Base-by-base conservation (phyloP, 129 eudicot genomes). In the Centella asiatica region DNA sequence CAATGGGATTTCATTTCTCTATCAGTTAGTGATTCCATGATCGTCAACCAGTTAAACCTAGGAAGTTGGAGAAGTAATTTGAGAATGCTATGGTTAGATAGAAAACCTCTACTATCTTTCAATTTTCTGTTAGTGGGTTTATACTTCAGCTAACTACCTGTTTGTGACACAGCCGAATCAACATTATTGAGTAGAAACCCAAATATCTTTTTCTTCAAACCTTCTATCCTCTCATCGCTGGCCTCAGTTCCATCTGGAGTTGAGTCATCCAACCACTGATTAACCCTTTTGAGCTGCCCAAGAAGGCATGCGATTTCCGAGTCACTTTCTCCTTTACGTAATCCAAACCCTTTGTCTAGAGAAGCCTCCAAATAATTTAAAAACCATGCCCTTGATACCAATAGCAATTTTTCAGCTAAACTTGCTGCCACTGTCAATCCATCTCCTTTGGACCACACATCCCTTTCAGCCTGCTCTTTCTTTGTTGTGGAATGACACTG, bases 201-300 rank as follows among this genome's bases (percentile, higher is more conserved):
- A 49, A 81, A 88, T 57, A 88, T 32, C 69, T 74, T 74, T 75
- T 81, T 84, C 68, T 65, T 84, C 60, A 88, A 72, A 26, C 36
- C 69, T 44, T 79, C 84, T 6, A 88, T 78, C 72, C 76, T 84
- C 74, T 84, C 94, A 65, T n/a, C n/a, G n/a, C 70, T 83, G 60
- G 31, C 67, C 45, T 45, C 44, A 68, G 57, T 60, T 25, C 73
- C 74, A 28, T 50, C 69, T 2, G n/a, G 17, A 46, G 68, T 73
- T 3, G 67, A 64, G 36, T 77, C 77, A 48, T 78, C 86, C 28
- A 88, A 79, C 96, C 96, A 88, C 37, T 60, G 69, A 71, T 84
- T 81, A 47, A 88, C 86, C 76, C 93, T 67, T 62, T 81, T 81
- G 5, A 87, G 82, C 56, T 83, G 95, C 47, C 93, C 86, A 65